Base-by-base conservation (phyloP, 441 rosid genomes). In the Populus hybrid region DNA sequence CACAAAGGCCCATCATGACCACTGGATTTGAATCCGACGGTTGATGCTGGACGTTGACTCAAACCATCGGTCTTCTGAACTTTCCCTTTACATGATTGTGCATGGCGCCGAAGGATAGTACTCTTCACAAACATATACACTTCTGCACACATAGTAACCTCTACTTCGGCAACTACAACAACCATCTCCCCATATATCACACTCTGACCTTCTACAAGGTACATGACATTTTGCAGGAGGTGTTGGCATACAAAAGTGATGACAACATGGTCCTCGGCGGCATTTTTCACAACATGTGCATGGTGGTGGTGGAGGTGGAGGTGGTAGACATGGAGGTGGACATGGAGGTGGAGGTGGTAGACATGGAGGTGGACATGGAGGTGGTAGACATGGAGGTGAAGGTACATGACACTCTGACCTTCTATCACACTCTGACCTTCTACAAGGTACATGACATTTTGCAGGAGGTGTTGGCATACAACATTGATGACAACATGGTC, bases 51-150 rank as follows among this genome's bases (percentile, higher is more conserved):
- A 38, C 3, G 10, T 38, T 38, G 21, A 7, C 24, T n/a, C 9
- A 38, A 38, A 38, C 0, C 42, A 7, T 38, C 9, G 10, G 42
- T 38, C 9, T 38, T 19, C 24, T 24, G 19, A 21, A 16, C 24
- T 34, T 8, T 24, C 24, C 40, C 67, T 34, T 87, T 71, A 91
- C 93, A 91, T 88, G 83, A 89, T 79, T 69, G 80, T 71, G 83
- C 95, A 91, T 32, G 86, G 24, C 24, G 24, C 0, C 34, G 34
- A 0, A 6, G 34, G 1, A 32, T 32, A 32, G 83, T 88, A 85
- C 16, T 91, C 93, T 73, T 91, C 91, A 50, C 81, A 75, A 69
- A 89, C 71, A 75, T 84, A 89, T 71, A 79, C 84, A 12, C 89
- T 83, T 38, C 85, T 79, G 19, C 72, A 75, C 69, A 59, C 73